Evolutionary conservation across 345 rosid species (phyloP).

Genomic region (Laguncularia racemosa): DNA sequence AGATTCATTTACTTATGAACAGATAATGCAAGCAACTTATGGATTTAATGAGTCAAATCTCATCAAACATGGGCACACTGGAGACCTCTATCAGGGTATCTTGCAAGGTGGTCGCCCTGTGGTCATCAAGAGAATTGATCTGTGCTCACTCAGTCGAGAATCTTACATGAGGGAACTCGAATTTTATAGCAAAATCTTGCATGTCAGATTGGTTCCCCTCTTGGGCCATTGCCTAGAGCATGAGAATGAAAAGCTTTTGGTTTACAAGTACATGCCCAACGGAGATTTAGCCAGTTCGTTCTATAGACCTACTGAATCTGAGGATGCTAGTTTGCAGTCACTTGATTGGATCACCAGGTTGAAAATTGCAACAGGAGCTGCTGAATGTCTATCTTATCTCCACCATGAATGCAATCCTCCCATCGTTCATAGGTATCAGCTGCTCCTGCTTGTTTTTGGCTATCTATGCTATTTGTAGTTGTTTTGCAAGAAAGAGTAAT

Average conservation of each 20-base stretch:
- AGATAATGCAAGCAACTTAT: slow-evolving; percentile 49
- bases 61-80: slow-evolving; percentile 82
- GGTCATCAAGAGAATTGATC: slow-evolving; percentile 57
- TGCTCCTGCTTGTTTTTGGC: background rate
- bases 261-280: slow-evolving; percentile 77
- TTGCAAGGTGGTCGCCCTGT: slow-evolving; percentile 52
- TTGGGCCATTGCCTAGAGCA: slow-evolving; percentile 75
- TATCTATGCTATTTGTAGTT: slow-evolving; percentile 4
- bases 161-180: slow-evolving; percentile 54
- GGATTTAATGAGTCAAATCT: slow-evolving; percentile 52
- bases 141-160: slow-evolving; percentile 44
- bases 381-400: slow-evolving; percentile 75
- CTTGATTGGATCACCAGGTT: slow-evolving; percentile 93
- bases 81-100: slow-evolving; percentile 63
- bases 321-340: slow-evolving; percentile 54
- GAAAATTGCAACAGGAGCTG: slow-evolving; percentile 84
- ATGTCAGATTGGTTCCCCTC: slow-evolving; percentile 67
- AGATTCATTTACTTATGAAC: slow-evolving; percentile 56
- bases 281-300: slow-evolving; percentile 73
- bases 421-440: slow-evolving; percentile 75
- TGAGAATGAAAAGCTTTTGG: slow-evolving; percentile 65
- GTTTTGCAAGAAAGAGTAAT: background rate
- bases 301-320: slow-evolving; percentile 39
- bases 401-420: slow-evolving; percentile 92
- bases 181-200: slow-evolving; percentile 55